Evolutionary conservation across 495 filamentous ascomycete genomes (phyloP).

Genomic region (Copromyces sp.): DNA sequence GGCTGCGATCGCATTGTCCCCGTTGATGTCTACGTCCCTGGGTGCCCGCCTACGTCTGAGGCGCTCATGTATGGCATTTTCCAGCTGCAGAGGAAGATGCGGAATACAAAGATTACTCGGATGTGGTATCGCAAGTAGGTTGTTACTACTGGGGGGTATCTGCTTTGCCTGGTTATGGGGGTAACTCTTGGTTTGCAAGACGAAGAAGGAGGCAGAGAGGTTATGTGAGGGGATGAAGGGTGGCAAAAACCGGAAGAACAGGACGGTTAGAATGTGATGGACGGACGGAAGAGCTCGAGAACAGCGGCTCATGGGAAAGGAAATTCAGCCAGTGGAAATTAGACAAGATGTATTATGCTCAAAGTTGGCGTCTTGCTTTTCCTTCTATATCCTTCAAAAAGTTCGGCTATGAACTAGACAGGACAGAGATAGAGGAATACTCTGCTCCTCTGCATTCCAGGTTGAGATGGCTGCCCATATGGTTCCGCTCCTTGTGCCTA

Average conservation of each 20-base stretch:
- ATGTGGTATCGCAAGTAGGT: conserved; percentile 44
- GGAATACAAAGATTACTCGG: conserved; percentile 61
- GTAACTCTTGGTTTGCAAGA: neutral
- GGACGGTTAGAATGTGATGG: neutral
- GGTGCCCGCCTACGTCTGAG: conserved; percentile 82
- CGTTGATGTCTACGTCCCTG: conserved; percentile 87
- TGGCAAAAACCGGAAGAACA: neutral
- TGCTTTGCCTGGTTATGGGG: neutral
- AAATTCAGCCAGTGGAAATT: neutral
- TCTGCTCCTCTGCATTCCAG: too few species aligned
- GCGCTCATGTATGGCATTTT: conserved; percentile 84
- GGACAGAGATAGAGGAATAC: too few species aligned
- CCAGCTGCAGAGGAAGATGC: conserved; percentile 80
- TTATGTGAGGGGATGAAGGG: neutral
- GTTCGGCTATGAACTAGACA: neutral
- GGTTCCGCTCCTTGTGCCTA: too few species aligned
- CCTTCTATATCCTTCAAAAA: neutral
- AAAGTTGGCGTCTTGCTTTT: neutral
- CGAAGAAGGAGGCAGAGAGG: neutral
- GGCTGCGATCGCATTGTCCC: conserved; percentile 87
- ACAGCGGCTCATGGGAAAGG: neutral
- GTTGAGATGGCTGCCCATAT: too few species aligned
- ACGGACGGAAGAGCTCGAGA: neutral
- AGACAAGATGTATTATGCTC: neutral
- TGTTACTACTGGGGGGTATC: neutral